Percentiles rank a stretch among this genome's conserved stretches.
These are phyloP conservation scores for Candida mattraensis DNA, from an alignment of 805 yeast species.

Conservation along the genomic window DNA sequence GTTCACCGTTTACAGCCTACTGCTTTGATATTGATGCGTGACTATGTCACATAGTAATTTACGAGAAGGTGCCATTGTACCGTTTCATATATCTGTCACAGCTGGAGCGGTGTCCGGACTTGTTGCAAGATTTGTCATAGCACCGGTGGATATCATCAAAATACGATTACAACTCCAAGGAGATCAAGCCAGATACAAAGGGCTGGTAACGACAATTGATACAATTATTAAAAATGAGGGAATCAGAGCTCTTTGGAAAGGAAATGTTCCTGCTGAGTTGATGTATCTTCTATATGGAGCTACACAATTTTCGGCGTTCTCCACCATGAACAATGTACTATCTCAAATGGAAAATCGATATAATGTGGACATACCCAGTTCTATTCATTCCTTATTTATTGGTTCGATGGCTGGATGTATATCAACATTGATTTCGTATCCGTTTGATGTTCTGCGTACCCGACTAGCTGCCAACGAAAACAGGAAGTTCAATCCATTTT, in stretches of 20 bases:
- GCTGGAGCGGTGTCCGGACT: slow-evolving; percentile 77
- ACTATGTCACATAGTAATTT: slow-evolving; percentile 22
- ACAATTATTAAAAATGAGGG: slow-evolving; percentile 56
- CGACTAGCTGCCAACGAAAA: slow-evolving; percentile 68
- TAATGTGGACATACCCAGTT: slow-evolving; percentile 31
- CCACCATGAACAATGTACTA: slow-evolving; percentile 50
- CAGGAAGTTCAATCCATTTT: slow-evolving; percentile 35
- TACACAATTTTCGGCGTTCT: slow-evolving; percentile 74
- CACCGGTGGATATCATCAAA: slow-evolving; percentile 79
- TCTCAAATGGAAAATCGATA: slow-evolving; percentile 28
- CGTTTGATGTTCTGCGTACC: slow-evolving; percentile 87
- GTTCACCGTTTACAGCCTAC: too few relatives aligned
- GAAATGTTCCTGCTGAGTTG: slow-evolving; percentile 87
- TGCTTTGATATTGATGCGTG: too few relatives aligned
- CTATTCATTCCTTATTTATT: slow-evolving; percentile 50
- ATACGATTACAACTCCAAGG: slow-evolving; percentile 69
- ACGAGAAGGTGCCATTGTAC: slow-evolving; percentile 48
- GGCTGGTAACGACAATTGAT: slow-evolving; percentile 38
- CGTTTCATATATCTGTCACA: slow-evolving; percentile 51
- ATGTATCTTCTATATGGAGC: slow-evolving; percentile 87
- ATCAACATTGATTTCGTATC: slow-evolving; percentile 78
- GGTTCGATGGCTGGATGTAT: slow-evolving; percentile 79
- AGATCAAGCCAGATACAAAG: slow-evolving; percentile 31
- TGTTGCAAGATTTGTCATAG: slow-evolving; percentile 49
- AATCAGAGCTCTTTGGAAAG: slow-evolving; percentile 84